These are phyloP conservation scores for Bacidia gigantensis DNA, from an alignment of 495 filamentous ascomycete genomes.

Conservation along the genomic window DNA sequence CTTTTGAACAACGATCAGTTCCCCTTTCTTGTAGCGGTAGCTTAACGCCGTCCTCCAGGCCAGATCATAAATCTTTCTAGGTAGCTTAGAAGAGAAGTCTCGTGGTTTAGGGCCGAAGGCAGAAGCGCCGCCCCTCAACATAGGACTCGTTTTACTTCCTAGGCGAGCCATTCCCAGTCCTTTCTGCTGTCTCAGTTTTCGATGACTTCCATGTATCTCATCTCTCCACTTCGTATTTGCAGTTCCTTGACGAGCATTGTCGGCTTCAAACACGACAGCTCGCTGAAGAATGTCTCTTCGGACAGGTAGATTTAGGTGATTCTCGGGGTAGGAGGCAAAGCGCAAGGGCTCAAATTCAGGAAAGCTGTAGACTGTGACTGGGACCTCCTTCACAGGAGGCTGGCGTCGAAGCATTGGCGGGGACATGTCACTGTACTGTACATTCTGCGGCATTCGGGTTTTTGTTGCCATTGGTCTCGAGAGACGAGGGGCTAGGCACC, in stretches of 20 bases:
- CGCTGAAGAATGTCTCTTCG: conserved; percentile 88
- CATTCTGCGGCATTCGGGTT: conserved; percentile 26
- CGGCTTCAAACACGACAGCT: conserved; percentile 85
- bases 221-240: conserved; percentile 71
- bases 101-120: conserved; percentile 74
- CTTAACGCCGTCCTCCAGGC: conserved; percentile 92
- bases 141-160: conserved; percentile 69
- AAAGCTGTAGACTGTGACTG: conserved; percentile 78
- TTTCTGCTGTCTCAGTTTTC: conserved; percentile 74
- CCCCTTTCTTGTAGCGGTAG: conserved; percentile 73
- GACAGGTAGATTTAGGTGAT: conserved; percentile 72
- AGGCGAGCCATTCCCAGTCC: conserved; percentile 66
- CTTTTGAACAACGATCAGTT: conserved; percentile 72
- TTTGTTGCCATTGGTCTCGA: conserved; percentile 74
- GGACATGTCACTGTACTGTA: conserved; percentile 15
- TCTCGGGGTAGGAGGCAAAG: conserved; percentile 63
- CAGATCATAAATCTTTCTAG: conserved; percentile 83
- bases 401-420: conserved; percentile 19
- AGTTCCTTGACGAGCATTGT: conserved; percentile 73
- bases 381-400: conserved; percentile 40
- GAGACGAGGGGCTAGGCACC: conserved; percentile 34
- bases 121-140: conserved; percentile 75
- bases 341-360: conserved; percentile 74
- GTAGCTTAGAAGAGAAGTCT: conserved; percentile 75
- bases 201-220: conserved; percentile 68